Base-by-base conservation (phyloP, 2,329 filamentous ascomycete species). In the Colletotrichum sp. region DNA sequence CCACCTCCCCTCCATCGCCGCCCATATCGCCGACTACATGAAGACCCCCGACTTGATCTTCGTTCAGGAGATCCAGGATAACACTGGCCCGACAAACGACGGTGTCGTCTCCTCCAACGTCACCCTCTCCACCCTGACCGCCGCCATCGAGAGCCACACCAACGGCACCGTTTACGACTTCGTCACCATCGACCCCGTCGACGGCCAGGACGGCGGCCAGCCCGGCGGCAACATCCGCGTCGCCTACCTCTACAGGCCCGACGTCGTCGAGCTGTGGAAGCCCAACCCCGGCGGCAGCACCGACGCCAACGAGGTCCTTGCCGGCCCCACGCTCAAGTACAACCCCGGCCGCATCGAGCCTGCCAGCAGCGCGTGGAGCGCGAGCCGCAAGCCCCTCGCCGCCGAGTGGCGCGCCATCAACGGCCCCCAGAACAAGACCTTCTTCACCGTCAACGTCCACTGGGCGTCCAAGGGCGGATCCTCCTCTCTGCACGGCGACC, bases 391-490 rank as follows among this genome's bases (percentile, higher is more conserved):
- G 85, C 93, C 93, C 3, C 85, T 95, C 0, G 92, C 88, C 0
- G 93, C 93, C 6, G 87, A 89, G 74, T 95, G 93, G 92, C 89
- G 90, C 80, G 88, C 91, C 1, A 84, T 91, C 39, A 87, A 89
- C 73, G 88, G 87, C 5, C 84, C 83, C 32, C 85, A 87, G 74
- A 87, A 84, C 76, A 89, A 87, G 77, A 80, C 83, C 1, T 92
- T 95, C 84, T 95, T 94, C 83, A 94, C 93, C 4, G 87, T 95
- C 77, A 94, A 95, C 80, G 91, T 94, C 52, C 93, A 95, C 84
- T 91, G 91, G 80, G 88, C 87, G 1, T 91, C 89, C 79, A 95
- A 95, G 84, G 92, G 92, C 32, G 93, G 93, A 48, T 90, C 91
- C 27, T 90, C 91, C 8, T 89, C 90, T 9, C 83, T 94, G 12